Conservation (phyloP, 495 filamentous ascomycete species). For the Hypoxylon trugodes region DNA sequence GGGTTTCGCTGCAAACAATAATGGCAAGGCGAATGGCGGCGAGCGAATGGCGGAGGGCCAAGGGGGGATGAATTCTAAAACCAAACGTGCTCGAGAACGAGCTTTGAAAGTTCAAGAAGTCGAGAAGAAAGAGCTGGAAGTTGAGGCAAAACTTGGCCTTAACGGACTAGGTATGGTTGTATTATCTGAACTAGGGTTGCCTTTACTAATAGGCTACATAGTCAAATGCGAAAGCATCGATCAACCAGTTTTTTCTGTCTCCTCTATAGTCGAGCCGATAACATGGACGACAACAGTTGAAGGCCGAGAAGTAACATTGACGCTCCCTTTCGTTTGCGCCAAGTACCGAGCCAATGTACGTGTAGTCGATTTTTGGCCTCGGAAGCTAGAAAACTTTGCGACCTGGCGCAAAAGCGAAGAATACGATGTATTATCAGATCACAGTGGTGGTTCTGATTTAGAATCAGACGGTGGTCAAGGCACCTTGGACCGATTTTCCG, state of each 20-base stretch:
- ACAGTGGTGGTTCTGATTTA: constrained; percentile 47
- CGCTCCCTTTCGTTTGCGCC: constrained; percentile 73
- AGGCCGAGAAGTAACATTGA: constrained; percentile 51
- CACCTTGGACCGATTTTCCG: constrained; percentile 18
- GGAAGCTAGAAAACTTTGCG: constrained; percentile 76
- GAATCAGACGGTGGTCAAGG: constrained; percentile 43
- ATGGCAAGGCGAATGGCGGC: constrained; percentile 42
- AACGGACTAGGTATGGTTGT: constrained; percentile 38
- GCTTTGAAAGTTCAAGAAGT: constrained; percentile 24
- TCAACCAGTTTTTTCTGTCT: constrained; percentile 52
- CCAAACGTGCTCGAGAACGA: constrained; percentile 27
- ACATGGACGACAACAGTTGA: constrained; percentile 49
- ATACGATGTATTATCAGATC: constrained; percentile 58
- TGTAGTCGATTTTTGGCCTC: constrained; percentile 83
- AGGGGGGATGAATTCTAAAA: constrained; percentile 29
- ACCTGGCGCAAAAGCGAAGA: constrained; percentile 54
- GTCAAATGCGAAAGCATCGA: constrained; percentile 58
- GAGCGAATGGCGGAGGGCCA: constrained; percentile 48
- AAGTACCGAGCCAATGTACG: constrained; percentile 74
- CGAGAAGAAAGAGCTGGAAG: constrained; percentile 48
- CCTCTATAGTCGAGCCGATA: constrained; percentile 57
- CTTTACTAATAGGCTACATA: constrained; percentile 21
- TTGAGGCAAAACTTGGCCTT: constrained; percentile 34
- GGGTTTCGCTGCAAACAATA: constrained; percentile 35
- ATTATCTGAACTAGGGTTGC: neutral